These are phyloP conservation scores for Tripterygium wilfordii DNA, from an alignment of 177 flowering plant species.

Conservation along the genomic window DNA sequence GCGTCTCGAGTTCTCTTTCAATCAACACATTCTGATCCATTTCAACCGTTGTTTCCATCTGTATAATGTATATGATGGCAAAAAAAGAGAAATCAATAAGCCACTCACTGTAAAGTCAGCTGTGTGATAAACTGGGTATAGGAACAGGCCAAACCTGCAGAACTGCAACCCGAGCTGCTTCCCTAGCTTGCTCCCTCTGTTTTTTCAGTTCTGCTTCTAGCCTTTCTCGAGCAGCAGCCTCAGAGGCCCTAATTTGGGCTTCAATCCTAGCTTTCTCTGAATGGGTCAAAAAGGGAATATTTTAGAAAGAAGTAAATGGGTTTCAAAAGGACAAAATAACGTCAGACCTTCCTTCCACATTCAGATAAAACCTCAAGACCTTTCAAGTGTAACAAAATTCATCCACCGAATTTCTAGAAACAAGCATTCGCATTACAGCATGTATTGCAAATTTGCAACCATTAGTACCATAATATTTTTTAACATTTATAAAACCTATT, in stretches of 20 bases:
- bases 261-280: slow-evolving; percentile 67
- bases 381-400: too few relatives aligned
- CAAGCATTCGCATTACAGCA: too few relatives aligned
- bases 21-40: slow-evolving; percentile 42
- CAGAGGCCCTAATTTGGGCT: slow-evolving; percentile 63
- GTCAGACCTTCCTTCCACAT: too few relatives aligned
- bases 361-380: too few relatives aligned
- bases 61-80: slow-evolving; percentile 18
- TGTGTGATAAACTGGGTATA: too few relatives aligned
- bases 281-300: neutral
- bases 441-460: too few relatives aligned
- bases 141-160: slow-evolving; percentile 36
- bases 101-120: neutral
- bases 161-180: slow-evolving; percentile 71
- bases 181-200: slow-evolving; percentile 60
- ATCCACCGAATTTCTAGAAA: too few relatives aligned
- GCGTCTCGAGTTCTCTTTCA: slow-evolving; percentile 51
- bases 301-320: neutral
- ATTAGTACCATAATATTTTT: too few relatives aligned
- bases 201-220: slow-evolving; percentile 41
- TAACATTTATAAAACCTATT: too few relatives aligned
- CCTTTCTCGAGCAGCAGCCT: slow-evolving; percentile 43
- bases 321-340: too few relatives aligned
- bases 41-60: slow-evolving; percentile 72
- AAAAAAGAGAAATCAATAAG: neutral